Evolutionary conservation across 805 yeast species (phyloP).

Genomic region (Lipomyces yamadae): DNA sequence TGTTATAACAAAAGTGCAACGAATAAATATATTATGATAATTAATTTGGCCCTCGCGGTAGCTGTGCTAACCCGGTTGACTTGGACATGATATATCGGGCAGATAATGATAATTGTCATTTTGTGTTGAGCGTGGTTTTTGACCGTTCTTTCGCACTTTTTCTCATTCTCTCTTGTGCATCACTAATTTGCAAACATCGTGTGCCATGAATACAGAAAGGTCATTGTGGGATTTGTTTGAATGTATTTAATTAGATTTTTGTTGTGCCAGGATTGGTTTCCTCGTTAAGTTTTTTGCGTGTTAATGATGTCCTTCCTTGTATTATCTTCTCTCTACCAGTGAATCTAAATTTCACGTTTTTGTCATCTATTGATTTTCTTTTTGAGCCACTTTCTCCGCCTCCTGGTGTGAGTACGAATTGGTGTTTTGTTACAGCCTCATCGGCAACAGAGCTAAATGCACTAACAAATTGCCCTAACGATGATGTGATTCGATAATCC

Average conservation of each 20-base stretch:
- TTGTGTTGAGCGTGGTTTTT: not conserved
- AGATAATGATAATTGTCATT: not conserved
- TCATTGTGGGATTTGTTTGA: not conserved
- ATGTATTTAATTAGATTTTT: not conserved
- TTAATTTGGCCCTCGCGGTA: not conserved
- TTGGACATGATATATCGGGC: not conserved
- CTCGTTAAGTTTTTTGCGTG: not conserved
- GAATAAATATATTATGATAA: not conserved
- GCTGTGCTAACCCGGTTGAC: not conserved
- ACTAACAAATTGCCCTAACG: no score
- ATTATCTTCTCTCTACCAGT: not conserved
- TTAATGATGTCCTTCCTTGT: not conserved
- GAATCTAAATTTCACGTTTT: not conserved
- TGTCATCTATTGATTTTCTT: not conserved
- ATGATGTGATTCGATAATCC: no score
- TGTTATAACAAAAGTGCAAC: not conserved
- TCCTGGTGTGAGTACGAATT: no score
- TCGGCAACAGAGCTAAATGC: no score
- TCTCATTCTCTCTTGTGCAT: not conserved
- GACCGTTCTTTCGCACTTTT: not conserved
- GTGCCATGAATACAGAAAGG: not conserved
- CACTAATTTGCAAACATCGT: not conserved
- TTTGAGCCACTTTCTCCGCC: not conserved
- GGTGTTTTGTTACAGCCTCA: no score
- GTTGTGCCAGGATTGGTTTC: not conserved